Base-by-base conservation (phyloP, 768 basidiomycete species). In the Tricholoma flavovirens region DNA sequence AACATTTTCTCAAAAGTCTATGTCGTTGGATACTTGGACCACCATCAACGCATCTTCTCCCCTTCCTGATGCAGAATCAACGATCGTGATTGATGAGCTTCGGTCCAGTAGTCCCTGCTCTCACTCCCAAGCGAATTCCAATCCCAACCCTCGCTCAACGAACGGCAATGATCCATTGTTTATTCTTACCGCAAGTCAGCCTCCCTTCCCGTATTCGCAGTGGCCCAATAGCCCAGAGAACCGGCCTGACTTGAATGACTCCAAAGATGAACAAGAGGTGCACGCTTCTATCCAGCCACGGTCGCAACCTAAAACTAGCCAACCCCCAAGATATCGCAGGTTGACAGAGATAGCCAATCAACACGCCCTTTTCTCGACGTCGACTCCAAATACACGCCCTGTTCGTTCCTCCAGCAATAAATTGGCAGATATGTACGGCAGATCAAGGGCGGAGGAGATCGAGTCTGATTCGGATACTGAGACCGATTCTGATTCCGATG, bases 321-420 rank as follows among this genome's bases (percentile, higher is more conserved):
- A 51, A 54, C 64, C 42, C 59, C 58, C 24, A n/a, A 59, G 55
- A 46, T 83, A 73, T 64, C 81, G 79, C 12, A 63, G 74, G 19
- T 68, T 88, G 53, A 81, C 82, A 8, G 80, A 84, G 56, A 75
- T 88, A 54, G 76, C 82, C 24, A 70, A 74, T 62, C 71, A 78
- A 49, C 64, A 65, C 45, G 59, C 59, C 17, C 62, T 75, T 38
- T 71, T 73, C 49, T 57, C 68, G 29, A 60, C 59, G 50, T 66
- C 69, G 53, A 29, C 15, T 15, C 66, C 67, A 35, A 67, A 67
- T 51, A 62, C 66, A 36, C 68, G 67, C 22, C 72, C 76, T 30
- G 62, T 66, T 7, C 60, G 67, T 17, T 55, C 58, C 42, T 56
- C 55, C 3, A 68, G 64, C 21, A 63, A 69, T 40, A 70, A 69